Conservation (phyloP, 2,329 filamentous ascomycete species). For the Trichophyton mentagrophytes region DNA sequence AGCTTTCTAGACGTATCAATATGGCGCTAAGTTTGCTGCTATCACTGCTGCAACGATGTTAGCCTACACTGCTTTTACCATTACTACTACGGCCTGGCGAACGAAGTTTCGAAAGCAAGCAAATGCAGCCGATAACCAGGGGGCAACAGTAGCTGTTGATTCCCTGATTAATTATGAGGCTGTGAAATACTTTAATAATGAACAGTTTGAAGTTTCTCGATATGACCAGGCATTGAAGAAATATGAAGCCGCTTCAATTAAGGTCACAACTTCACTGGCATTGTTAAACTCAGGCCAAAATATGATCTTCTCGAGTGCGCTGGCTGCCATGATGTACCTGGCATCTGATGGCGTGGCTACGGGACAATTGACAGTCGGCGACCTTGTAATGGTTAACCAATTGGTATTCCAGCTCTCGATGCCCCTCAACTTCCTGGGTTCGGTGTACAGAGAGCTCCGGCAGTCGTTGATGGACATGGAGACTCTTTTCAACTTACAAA, state of each 20-base stretch:
- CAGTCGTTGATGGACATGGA: conserved; percentile 98
- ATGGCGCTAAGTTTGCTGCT: conserved; percentile 78
- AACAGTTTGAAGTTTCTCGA: conserved; percentile 79
- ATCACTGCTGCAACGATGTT: conserved; percentile 87
- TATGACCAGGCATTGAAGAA: conserved; percentile 77
- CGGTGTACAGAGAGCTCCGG: conserved; percentile 86
- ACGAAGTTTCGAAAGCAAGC: conserved; percentile 92
- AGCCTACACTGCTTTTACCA: conserved; percentile 91
- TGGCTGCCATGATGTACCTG: conserved; percentile 97
- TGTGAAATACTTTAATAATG: conserved; percentile 99
- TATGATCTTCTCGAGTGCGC: conserved; percentile 85
- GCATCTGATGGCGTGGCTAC: conserved; percentile 77
- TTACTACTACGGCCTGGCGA: conserved; percentile 89
- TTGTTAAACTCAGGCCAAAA: conserved; percentile 93
- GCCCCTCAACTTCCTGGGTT: conserved; percentile 94
- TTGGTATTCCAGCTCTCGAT: conserved; percentile 96
- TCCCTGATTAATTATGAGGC: conserved; percentile 98
- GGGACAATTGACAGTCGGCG: conserved; percentile 76
- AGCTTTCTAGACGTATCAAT: conserved; percentile 62
- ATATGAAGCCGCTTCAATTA: conserved; percentile 92
- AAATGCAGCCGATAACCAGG: conserved; percentile 91
- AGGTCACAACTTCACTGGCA: conserved; percentile 84
- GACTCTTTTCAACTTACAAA: conserved; percentile 92
- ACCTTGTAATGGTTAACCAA: conserved; percentile 97
- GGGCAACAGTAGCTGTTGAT: conserved; percentile 88